phyloP scores from a whole-genome alignment of 371 early-diverging fungal genomes.

The Rhizomucor miehei region DNA sequence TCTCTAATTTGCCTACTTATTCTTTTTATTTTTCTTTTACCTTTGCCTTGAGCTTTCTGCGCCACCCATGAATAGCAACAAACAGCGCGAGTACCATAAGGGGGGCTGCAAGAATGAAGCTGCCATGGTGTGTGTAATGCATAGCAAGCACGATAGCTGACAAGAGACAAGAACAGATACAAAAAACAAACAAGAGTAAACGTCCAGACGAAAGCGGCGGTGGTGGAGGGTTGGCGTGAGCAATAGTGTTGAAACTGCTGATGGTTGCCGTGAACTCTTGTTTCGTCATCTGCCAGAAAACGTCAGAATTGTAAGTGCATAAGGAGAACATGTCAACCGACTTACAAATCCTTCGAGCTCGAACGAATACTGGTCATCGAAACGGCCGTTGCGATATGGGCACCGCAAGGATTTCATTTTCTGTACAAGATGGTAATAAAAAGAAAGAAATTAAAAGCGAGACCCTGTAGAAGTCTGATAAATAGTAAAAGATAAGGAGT shows the following conservation, averaged over 20 bases:
- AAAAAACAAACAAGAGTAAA: conserved; percentile 10
- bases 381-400: conserved; percentile 22
- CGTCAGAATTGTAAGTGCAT: background rate
- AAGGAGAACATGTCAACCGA: background rate
- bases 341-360: conserved; percentile 32
- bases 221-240: conserved; percentile 29
- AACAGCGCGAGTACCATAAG: conserved; percentile 19
- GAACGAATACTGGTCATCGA: conserved; percentile 36
- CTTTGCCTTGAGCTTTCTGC: conserved; percentile 21
- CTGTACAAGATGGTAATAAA: background rate
- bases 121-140: conserved; percentile 27
- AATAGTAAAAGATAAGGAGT: conserved; percentile 5
- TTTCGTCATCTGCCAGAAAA: conserved; percentile 26
- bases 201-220: conserved; percentile 17
- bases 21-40: conserved; percentile 10
- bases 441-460: conserved; percentile 6
- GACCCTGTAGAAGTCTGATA: conserved; percentile 3
- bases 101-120: conserved; percentile 22
- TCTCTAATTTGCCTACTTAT: background rate
- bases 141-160: conserved; percentile 20
- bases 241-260: conserved; percentile 35
- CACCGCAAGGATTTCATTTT: conserved; percentile 40
- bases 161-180: conserved; percentile 12
- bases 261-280: conserved; percentile 39
- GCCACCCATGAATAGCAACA: conserved; percentile 22